Evolutionary conservation across 202 grass and related monocot species (phyloP).

Genomic region (Schoenoplectus tabernaemontani): DNA sequence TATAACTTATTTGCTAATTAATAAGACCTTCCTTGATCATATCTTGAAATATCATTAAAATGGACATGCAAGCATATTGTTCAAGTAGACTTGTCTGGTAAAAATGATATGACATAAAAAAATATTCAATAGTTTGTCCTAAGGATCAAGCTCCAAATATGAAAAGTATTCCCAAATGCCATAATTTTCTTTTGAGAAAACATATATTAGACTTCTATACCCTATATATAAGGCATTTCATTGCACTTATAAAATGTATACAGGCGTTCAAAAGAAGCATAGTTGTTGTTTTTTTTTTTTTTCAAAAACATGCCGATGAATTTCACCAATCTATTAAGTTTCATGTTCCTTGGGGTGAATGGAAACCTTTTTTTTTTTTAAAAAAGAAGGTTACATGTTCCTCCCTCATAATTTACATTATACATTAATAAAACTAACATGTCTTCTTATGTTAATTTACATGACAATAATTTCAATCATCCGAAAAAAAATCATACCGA

Average conservation of each 20-base stretch:
- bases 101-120: neutral
- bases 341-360: no score
- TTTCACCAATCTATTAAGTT: neutral
- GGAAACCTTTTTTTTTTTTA: no score
- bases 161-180: neutral
- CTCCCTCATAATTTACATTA: neutral
- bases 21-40: neutral
- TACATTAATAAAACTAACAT: neutral
- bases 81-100: neutral
- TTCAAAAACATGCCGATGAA: neutral
- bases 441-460: neutral
- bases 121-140: neutral
- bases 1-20: neutral
- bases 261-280: neutral
- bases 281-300: no score
- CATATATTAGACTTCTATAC: neutral
- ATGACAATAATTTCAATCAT: no score
- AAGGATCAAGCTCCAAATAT: neutral
- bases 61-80: neutral
- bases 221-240: neutral
- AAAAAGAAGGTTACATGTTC: no score
- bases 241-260: neutral
- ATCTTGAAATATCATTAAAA: constrained; percentile 2
- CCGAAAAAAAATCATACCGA: neutral
- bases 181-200: neutral